A percentile compares a stretch with the other conserved stretches of the same genome.
These are phyloP conservation scores for Mucor lusitanicus DNA, from an alignment of 371 early-diverging fungal species.

Conservation along the genomic window DNA sequence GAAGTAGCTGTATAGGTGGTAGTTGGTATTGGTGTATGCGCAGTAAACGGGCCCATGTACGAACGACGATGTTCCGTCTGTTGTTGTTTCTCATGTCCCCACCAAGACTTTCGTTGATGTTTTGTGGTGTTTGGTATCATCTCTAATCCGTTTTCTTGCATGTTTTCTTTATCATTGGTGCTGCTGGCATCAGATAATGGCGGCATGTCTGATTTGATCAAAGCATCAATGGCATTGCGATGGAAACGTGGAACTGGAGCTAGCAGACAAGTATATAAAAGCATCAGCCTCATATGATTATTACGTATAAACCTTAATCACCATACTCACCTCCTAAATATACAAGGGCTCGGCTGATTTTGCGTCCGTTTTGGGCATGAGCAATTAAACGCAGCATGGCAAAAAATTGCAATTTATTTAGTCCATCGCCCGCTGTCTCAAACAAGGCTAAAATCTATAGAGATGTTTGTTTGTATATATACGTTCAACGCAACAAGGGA, in stretches of 20 bases:
- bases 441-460: constrained; percentile 41
- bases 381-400: constrained; percentile 50
- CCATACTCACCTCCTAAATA: constrained; percentile 47
- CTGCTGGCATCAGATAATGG: background rate
- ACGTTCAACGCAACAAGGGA: background rate
- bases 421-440: constrained; percentile 36
- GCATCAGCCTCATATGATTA: background rate
- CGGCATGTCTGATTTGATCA: constrained; percentile 24
- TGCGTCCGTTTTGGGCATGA: constrained; percentile 54
- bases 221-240: constrained; percentile 41
- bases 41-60: constrained; percentile 24
- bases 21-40: constrained; percentile 17
- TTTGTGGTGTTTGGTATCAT: background rate
- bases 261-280: constrained; percentile 14
- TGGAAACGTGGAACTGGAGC: constrained; percentile 48
- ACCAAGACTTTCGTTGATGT: constrained; percentile 18
- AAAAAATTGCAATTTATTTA: constrained; percentile 43
- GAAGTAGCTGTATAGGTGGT: background rate
- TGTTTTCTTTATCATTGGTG: background rate
- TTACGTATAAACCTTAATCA: background rate
- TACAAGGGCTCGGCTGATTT: constrained; percentile 43
- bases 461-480: background rate
- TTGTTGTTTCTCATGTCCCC: constrained; percentile 18
- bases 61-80: constrained; percentile 14
- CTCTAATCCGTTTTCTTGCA: background rate